phyloP scores from a whole-genome alignment of 345 rosid genomes.

The Limnanthes douglasii region DNA sequence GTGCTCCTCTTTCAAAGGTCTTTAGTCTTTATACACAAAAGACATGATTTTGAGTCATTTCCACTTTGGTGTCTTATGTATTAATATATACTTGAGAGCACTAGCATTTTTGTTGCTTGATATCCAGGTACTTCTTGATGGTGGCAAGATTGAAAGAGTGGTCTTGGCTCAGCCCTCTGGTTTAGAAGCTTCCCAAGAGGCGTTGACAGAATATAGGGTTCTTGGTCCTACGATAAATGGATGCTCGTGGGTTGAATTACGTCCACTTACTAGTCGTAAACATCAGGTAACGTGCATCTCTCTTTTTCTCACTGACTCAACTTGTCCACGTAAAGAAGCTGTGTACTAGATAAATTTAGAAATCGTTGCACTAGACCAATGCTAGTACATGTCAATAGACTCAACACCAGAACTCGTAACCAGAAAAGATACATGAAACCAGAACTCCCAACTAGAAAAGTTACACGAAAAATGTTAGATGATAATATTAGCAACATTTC shows the following conservation, averaged over 20 bases:
- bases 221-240: slow-evolving; percentile 86
- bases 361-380: no score
- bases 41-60: no score
- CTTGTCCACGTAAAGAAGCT: no score
- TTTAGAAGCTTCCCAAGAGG: slow-evolving; percentile 69
- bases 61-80: slow-evolving; percentile 1
- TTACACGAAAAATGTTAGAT: no score
- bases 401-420: no score
- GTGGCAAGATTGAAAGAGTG: slow-evolving; percentile 84
- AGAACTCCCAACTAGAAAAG: no score
- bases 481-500: no score
- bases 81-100: slow-evolving; percentile 6
- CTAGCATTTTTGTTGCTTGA: no score
- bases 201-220: slow-evolving; percentile 70
- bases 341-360: no score
- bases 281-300: slow-evolving; percentile 52
- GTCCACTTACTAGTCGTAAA: slow-evolving; percentile 67
- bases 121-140: slow-evolving; percentile 67
- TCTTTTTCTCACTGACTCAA: neutral
- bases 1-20: slow-evolving; percentile 83
- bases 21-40: no score
- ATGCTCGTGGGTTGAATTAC: slow-evolving; percentile 79
- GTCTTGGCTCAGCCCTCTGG: slow-evolving; percentile 50
- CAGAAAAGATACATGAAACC: no score
- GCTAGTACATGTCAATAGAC: no score